phyloP scores from a whole-genome alignment of 1,139 yeast genomes.

The Suhomyces coccinellae region DNA sequence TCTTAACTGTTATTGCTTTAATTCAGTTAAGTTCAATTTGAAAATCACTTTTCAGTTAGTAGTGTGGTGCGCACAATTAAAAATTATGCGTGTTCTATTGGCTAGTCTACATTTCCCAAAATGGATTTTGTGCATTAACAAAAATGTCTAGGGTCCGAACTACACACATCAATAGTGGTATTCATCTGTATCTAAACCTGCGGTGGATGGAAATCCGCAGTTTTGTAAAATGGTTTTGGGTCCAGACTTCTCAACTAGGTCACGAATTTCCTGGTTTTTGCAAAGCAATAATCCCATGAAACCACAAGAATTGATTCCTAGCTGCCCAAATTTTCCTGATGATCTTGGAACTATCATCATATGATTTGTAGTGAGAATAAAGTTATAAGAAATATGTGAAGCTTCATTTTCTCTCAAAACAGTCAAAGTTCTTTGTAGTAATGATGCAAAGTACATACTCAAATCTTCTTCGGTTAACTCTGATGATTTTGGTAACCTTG shows the following conservation, averaged over 20 bases:
- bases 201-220: slow-evolving; percentile 66
- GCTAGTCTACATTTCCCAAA: slow-evolving; percentile 7
- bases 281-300: slow-evolving; percentile 76
- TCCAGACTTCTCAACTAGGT: slow-evolving; percentile 43
- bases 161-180: slow-evolving; percentile 28
- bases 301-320: slow-evolving; percentile 81
- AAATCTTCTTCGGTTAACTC: slow-evolving; percentile 50
- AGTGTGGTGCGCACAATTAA: slow-evolving; percentile 12
- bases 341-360: slow-evolving; percentile 85
- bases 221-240: slow-evolving; percentile 50
- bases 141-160: neutral
- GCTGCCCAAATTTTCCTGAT: slow-evolving; percentile 32
- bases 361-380: slow-evolving; percentile 78
- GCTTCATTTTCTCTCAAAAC: slow-evolving; percentile 55
- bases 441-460: slow-evolving; percentile 64
- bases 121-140: neutral
- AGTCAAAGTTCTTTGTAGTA: slow-evolving; percentile 71
- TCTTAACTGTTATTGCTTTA: slow-evolving; percentile 18
- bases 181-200: slow-evolving; percentile 34
- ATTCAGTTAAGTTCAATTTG: neutral
- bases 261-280: slow-evolving; percentile 56
- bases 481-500: slow-evolving; percentile 54
- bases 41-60: neutral
- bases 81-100: slow-evolving; percentile 17
- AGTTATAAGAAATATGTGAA: slow-evolving; percentile 64